These are phyloP conservation scores for Mortierella sp. DNA, from an alignment of 371 early-diverging fungal genomes.

Conservation along the genomic window DNA sequence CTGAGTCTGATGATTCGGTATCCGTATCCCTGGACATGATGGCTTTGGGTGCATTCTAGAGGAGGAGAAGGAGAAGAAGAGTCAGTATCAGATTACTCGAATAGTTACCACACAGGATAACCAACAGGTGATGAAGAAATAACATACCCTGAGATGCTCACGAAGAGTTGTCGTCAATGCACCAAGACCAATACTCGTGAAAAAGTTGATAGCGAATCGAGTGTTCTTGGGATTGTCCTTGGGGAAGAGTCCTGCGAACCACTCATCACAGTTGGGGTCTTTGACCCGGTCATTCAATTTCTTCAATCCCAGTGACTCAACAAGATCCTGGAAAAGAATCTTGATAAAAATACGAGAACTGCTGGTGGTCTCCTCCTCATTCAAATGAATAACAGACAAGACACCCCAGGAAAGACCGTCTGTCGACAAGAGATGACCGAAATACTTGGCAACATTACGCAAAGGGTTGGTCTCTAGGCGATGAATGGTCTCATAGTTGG, in stretches of 20 bases:
- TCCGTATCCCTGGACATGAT: conserved; percentile 59
- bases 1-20: conserved; percentile 36
- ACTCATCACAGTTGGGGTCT: conserved; percentile 69
- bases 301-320: conserved; percentile 85
- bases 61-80: background rate
- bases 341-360: conserved; percentile 98
- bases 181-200: conserved; percentile 94
- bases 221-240: conserved; percentile 88
- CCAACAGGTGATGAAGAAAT: too few species aligned
- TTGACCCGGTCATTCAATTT: conserved; percentile 81
- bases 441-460: conserved; percentile 92
- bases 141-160: conserved; percentile 72
- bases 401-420: conserved; percentile 92
- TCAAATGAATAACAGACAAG: conserved; percentile 81
- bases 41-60: conserved; percentile 63
- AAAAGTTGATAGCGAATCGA: conserved; percentile 98
- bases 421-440: conserved; percentile 89
- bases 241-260: conserved; percentile 90
- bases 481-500: conserved; percentile 91
- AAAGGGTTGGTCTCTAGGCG: conserved; percentile 94
- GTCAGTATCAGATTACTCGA: background rate
- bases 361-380: conserved; percentile 93
- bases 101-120: background rate
- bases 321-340: conserved; percentile 92
- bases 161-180: conserved; percentile 94